Conservation (phyloP, 306 rosid genomes). For the Vachellia collinsii region DNA sequence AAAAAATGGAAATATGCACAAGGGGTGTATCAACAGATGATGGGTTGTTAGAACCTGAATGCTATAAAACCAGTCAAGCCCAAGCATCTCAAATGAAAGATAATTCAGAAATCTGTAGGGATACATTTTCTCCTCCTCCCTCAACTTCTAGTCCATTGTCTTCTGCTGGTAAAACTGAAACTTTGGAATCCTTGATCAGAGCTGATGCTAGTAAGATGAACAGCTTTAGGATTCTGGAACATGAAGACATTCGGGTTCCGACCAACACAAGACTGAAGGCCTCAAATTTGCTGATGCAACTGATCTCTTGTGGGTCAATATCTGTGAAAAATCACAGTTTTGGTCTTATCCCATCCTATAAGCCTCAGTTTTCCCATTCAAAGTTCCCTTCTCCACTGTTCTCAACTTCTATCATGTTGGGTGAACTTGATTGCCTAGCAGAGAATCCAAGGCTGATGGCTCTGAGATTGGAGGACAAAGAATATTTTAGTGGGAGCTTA, state of each 20-base stretch:
- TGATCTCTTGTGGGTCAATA: constrained; percentile 94
- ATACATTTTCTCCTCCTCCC: constrained; percentile 69
- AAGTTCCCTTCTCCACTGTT: constrained; percentile 80
- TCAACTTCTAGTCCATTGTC: constrained; percentile 77
- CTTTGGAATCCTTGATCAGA: constrained; percentile 89
- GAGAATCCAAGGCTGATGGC: constrained; percentile 79
- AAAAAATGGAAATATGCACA: constrained; percentile 73
- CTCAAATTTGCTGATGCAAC: constrained; percentile 83
- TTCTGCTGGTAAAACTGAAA: constrained; percentile 77
- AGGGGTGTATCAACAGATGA: constrained; percentile 97
- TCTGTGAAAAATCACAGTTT: constrained; percentile 92
- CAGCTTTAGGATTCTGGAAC: constrained; percentile 87
- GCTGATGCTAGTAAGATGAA: constrained; percentile 89
- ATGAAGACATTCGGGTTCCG: constrained; percentile 68
- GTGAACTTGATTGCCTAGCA: constrained; percentile 79
- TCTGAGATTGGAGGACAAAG: constrained; percentile 88
- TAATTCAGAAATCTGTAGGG: constrained; percentile 61
- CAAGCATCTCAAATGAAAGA: constrained; percentile 54
- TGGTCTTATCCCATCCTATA: constrained; percentile 88
- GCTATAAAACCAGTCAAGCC: constrained; percentile 50
- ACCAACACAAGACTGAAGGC: constrained; percentile 75
- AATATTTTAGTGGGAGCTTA: constrained; percentile 95
- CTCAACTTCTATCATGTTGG: constrained; percentile 73
- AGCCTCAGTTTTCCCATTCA: constrained; percentile 75
- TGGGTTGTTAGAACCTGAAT: constrained; percentile 59